Evolutionary conservation across 805 yeast species (phyloP).

Genomic region (Candida insectalens): DNA sequence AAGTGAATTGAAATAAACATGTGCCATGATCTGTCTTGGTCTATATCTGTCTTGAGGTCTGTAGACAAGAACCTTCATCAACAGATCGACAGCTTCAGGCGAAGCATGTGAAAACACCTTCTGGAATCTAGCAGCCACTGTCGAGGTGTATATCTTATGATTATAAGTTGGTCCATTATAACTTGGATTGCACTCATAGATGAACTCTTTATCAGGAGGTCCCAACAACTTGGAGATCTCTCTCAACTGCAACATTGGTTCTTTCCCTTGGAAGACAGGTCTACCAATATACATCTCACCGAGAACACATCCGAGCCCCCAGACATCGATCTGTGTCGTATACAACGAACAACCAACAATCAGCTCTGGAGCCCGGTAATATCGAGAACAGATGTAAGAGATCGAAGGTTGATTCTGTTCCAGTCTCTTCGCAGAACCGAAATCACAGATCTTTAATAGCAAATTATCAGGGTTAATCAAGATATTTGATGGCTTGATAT

Average conservation of each 20-base stretch:
- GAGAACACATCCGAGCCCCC: conserved; percentile 96
- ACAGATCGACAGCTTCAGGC: conserved; percentile 75
- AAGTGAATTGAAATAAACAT: conserved; percentile 82
- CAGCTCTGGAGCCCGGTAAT: conserved; percentile 93
- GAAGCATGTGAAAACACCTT: conserved; percentile 72
- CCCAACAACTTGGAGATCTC: conserved; percentile 88
- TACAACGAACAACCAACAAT: conserved; percentile 85
- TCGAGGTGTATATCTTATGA: conserved; percentile 33
- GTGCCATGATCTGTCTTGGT: conserved; percentile 76
- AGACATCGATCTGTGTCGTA: conserved; percentile 86
- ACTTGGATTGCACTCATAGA: conserved; percentile 64
- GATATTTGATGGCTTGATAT: conserved; percentile 76
- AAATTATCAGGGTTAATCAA: conserved; percentile 65
- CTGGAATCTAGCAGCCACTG: conserved; percentile 30
- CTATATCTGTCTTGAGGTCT: conserved; percentile 79
- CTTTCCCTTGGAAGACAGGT: conserved; percentile 93
- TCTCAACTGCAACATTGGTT: conserved; percentile 78
- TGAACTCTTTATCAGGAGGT: conserved; percentile 68
- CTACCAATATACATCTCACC: conserved; percentile 90
- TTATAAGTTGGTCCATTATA: conserved; percentile 70
- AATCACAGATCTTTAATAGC: conserved; percentile 68
- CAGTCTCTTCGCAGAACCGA: conserved; percentile 75
- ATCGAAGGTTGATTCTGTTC: conserved; percentile 81
- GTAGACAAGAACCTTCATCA: conserved; percentile 75
- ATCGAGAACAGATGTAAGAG: conserved; percentile 91